These are phyloP conservation scores for Floccularia luteovirens DNA, from an alignment of 768 basidiomycete genomes.

Conservation along the genomic window DNA sequence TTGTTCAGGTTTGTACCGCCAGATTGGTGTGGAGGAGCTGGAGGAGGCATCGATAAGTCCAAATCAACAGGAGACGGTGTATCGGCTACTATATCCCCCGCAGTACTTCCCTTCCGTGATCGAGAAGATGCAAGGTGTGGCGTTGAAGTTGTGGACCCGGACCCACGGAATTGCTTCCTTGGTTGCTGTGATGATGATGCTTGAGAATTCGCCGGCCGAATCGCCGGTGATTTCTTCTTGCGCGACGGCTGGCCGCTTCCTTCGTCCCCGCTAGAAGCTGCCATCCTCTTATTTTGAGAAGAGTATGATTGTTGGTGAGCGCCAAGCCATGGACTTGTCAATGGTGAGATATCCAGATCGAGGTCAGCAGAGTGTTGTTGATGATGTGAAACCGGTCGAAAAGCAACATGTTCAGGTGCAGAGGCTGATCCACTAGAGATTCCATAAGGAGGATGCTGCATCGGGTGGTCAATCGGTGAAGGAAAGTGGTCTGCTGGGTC, in stretches of 20 bases:
- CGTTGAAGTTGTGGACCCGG: constrained; percentile 3
- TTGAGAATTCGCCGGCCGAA: constrained; percentile 24
- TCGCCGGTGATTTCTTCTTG: constrained; percentile 49
- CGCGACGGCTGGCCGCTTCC: constrained; percentile 23
- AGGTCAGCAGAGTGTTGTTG: constrained; percentile 39
- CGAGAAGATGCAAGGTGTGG: constrained; percentile 2
- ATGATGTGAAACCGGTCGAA: constrained; percentile 32
- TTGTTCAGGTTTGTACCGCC: too few relatives aligned
- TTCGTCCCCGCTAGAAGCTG: constrained; percentile 53
- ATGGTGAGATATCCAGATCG: constrained; percentile 69
- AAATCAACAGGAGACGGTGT: constrained; percentile 89
- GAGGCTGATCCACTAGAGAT: constrained; percentile 40
- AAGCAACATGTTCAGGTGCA: constrained; percentile 71
- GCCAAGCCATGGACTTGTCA: constrained; percentile 78
- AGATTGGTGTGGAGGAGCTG: constrained; percentile 48
- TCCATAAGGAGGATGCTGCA: constrained; percentile 15
- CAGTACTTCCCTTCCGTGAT: constrained; percentile 21
- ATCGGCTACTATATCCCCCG: constrained; percentile 36
- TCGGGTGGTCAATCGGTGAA: constrained; percentile 8
- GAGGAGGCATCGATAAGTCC: constrained; percentile 61
- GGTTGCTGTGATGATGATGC: constrained; percentile 6
- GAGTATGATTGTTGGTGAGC: constrained; percentile 36
- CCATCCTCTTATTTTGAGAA: constrained; percentile 46
- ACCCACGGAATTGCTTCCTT: neutral
- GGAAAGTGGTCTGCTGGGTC: constrained; percentile 1